Base-by-base conservation (phyloP, 192 early-diverging fungal genomes). In the Coemansia erecta region DNA sequence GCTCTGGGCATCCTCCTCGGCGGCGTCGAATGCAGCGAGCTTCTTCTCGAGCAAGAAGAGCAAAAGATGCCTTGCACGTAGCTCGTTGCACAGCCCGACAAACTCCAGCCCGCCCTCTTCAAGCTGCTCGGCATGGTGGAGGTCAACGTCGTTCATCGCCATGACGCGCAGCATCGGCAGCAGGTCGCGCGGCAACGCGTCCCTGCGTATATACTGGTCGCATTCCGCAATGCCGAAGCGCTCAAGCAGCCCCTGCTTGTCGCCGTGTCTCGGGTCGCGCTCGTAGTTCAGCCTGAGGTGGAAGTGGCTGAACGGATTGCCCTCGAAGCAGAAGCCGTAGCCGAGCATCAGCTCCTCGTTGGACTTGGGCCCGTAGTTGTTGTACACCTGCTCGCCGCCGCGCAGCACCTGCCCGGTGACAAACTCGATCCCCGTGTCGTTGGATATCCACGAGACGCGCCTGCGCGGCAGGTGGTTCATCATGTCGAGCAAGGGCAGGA, bases 331-430 rank as follows among this genome's bases (percentile, higher is more conserved):
- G 60, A 89, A 89, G 11, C 86, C 88, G 57, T 88, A 89, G 2
- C 87, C 85, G 24, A 85, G 28, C 51, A 89, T 77, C 75, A 83
- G 71, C 68, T 88, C 88, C 81, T 89, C 86, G 59, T 89, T 89
- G 6, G 85, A 84, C 73, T 89, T 89, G 33, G 85, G 78, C 10
- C 88, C 88, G 65, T 89, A 89, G 51, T 87, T 88, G 68, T 88
- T 87, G 46, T 73, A 79, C 46, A 86, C 56, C 53, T 89, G 75
- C 23, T 79, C 52, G 5, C 84, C 85, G 1, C 58, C 42, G n/a
- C 40, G 31, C 8, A 80, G 37, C 26, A 26, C 39, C 13, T 68
- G 46, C 1, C 72, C 60, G 8, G 81, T 67, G 3, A 80, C 68
- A 63, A 86, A 82, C 21, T 71, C 64, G 6, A 86, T 57, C 4